These are phyloP conservation scores for Leishmania guyanensis DNA, from an alignment of 208 protist genomes.

Conservation along the genomic window DNA sequence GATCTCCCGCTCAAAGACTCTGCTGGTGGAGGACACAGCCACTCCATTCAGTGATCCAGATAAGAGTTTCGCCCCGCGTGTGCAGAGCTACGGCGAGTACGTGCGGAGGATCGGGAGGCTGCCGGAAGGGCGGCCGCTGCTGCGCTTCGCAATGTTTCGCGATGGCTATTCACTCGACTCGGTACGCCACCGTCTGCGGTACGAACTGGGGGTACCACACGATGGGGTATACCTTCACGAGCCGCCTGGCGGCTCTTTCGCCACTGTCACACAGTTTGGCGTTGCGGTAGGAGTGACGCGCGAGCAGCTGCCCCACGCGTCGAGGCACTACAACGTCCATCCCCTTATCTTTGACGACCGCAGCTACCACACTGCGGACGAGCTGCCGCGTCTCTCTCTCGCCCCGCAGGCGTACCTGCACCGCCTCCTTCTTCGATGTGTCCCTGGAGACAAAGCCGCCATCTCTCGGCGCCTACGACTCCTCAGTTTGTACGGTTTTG, in stretches of 20 bases:
- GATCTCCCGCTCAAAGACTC: slow-evolving; percentile 57
- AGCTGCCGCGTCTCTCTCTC: slow-evolving; percentile 11
- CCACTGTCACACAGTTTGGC: slow-evolving; percentile 73
- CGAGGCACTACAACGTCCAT: slow-evolving; percentile 80
- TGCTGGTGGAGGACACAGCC: slow-evolving; percentile 71
- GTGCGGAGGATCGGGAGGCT: slow-evolving; percentile 55
- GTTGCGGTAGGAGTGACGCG: slow-evolving; percentile 67
- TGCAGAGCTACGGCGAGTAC: slow-evolving; percentile 84
- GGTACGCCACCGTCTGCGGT: slow-evolving; percentile 72
- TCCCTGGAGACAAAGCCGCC: slow-evolving; percentile 35
- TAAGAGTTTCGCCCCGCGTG: slow-evolving; percentile 59
- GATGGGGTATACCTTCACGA: slow-evolving; percentile 53
- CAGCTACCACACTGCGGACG: slow-evolving; percentile 35
- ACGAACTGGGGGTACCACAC: slow-evolving; percentile 52
- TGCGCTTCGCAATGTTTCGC: slow-evolving; percentile 80
- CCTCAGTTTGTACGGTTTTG: slow-evolving; percentile 50
- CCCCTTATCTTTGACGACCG: slow-evolving; percentile 79
- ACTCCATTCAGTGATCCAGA: slow-evolving; percentile 63
- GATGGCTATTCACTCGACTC: slow-evolving; percentile 53
- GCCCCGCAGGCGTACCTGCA: slow-evolving; percentile 49
- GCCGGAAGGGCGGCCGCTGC: slow-evolving; percentile 45
- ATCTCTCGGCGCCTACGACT: slow-evolving; percentile 31
- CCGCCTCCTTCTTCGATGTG: slow-evolving; percentile 72
- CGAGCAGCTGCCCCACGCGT: slow-evolving; percentile 77
- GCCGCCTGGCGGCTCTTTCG: slow-evolving; percentile 60